These are phyloP conservation scores for Diaporthe destruens DNA, from an alignment of 2,329 filamentous ascomycete species.

Conservation along the genomic window DNA sequence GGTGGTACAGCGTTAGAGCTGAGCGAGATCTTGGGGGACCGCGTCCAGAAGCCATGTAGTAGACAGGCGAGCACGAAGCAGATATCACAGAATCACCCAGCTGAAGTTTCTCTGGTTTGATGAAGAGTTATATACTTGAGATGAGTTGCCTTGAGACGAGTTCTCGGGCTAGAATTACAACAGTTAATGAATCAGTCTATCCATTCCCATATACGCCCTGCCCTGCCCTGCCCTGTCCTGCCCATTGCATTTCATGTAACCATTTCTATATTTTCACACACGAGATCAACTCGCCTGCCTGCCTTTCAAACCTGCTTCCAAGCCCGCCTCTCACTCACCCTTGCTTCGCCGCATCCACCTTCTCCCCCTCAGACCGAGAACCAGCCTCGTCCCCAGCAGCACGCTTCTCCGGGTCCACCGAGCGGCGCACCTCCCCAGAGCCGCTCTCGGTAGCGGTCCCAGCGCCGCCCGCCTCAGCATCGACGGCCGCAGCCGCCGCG, in stretches of 20 bases:
- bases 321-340: not conserved
- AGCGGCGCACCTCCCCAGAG: not conserved
- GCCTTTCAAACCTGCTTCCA: too few species aligned
- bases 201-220: not conserved
- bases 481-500: not conserved
- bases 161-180: not conserved
- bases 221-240: not conserved
- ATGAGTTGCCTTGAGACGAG: conserved; percentile 18
- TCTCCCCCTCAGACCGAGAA: not conserved
- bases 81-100: too few species aligned
- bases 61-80: not conserved
- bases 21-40: not conserved
- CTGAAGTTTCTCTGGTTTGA: not conserved
- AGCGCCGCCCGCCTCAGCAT: not conserved
- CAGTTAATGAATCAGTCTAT: not conserved
- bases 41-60: not conserved
- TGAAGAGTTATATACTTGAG: not conserved
- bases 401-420: not conserved
- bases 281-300: not conserved
- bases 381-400: not conserved
- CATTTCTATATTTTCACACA: not conserved
- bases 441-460: not conserved
- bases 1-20: not conserved
- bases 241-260: not conserved
- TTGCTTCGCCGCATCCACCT: not conserved